These are phyloP conservation scores for Neoboletus brunneissimus DNA, from an alignment of 768 basidiomycete species.

Conservation along the genomic window DNA sequence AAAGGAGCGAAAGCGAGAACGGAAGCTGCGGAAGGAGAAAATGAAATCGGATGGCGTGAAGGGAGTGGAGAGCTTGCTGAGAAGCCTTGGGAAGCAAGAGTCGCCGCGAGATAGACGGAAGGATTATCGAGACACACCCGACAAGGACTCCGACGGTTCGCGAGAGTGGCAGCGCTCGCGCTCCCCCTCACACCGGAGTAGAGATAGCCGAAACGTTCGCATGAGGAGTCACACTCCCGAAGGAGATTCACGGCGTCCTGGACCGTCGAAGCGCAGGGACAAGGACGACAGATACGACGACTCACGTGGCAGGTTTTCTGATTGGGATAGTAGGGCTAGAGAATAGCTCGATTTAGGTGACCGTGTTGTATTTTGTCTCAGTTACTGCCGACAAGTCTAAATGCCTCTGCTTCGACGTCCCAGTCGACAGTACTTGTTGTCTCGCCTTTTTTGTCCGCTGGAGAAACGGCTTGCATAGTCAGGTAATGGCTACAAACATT, in stretches of 20 bases:
- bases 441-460: not conserved
- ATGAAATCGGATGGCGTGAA: constrained; percentile 58
- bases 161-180: constrained; percentile 13
- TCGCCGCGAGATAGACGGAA: constrained; percentile 21
- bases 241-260: constrained; percentile 5
- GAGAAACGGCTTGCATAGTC: not conserved
- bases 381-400: not conserved
- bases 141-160: constrained; percentile 11
- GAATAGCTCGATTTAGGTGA: not conserved
- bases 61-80: constrained; percentile 67
- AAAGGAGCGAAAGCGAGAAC: constrained; percentile 73
- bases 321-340: not conserved
- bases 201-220: constrained; percentile 9
- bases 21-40: constrained; percentile 51
- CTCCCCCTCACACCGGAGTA: constrained; percentile 10
- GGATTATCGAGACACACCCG: constrained; percentile 9
- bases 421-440: not conserved
- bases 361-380: constrained; percentile 4
- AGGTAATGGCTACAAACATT: not conserved
- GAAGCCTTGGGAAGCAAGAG: constrained; percentile 35
- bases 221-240: constrained; percentile 21
- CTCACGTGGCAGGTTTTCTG: not conserved
- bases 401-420: not conserved
- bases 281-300: constrained; percentile 5
- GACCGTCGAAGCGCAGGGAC: constrained; percentile 1